Evolutionary conservation across 2,329 filamentous ascomycete genomes (phyloP).

Genomic region (Nemania sp.): DNA sequence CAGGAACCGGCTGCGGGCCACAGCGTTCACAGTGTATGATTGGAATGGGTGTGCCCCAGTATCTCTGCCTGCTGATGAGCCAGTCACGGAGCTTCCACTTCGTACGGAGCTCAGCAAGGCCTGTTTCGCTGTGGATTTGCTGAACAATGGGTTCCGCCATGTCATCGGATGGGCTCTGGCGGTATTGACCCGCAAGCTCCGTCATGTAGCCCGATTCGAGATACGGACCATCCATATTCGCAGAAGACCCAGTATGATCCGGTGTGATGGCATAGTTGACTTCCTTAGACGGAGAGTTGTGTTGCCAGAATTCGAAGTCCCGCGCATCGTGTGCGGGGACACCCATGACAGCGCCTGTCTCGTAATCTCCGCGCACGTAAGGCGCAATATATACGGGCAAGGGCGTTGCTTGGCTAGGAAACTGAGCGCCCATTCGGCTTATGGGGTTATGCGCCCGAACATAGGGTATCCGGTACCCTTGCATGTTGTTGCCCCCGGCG

Average conservation of each 20-base stretch:
- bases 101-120: conserved; percentile 65
- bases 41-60: conserved; percentile 90
- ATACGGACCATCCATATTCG: conserved; percentile 58
- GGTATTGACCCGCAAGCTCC: conserved; percentile 65
- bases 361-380: conserved; percentile 84
- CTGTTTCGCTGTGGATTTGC: conserved; percentile 55
- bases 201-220: conserved; percentile 71
- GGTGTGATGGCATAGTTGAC: conserved; percentile 66
- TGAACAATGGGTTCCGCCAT: conserved; percentile 65
- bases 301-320: conserved; percentile 79
- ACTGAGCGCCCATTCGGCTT: conserved; percentile 55
- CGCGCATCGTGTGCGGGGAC: conserved; percentile 83
- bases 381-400: conserved; percentile 81
- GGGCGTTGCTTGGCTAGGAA: conserved; percentile 56
- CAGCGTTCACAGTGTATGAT: conserved; percentile 81
- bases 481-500: conserved; percentile 62
- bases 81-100: conserved; percentile 86
- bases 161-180: conserved; percentile 65
- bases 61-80: conserved; percentile 89
- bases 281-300: conserved; percentile 64
- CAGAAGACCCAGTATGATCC: conserved; percentile 53
- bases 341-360: conserved; percentile 88
- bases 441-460: conserved; percentile 70
- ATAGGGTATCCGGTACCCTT: conserved; percentile 69
- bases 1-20: conserved; percentile 78